A percentile compares a stretch with the other conserved stretches of the same genome.
phyloP scores from a whole-genome alignment of 495 filamentous ascomycete genomes.

The Xylaria venustula region DNA sequence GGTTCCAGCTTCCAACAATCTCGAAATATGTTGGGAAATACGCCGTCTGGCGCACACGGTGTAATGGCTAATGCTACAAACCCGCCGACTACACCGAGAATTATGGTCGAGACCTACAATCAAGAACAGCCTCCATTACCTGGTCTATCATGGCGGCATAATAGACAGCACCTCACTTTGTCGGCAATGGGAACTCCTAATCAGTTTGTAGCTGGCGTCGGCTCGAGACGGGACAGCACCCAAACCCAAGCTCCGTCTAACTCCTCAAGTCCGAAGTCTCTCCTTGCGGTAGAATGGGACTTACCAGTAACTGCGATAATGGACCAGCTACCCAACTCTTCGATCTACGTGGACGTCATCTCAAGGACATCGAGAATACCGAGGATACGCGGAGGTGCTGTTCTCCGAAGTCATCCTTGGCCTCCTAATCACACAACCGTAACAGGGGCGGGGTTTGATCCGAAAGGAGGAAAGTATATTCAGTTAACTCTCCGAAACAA shows the following conservation, averaged over 20 bases:
- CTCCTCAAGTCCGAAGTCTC: too few relatives aligned
- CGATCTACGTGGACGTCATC: too few relatives aligned
- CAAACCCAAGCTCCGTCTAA: too few relatives aligned
- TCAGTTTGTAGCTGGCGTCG: too few relatives aligned
- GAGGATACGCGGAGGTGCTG: too few relatives aligned
- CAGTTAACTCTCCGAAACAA: background rate
- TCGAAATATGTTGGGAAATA: background rate
- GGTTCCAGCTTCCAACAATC: background rate
- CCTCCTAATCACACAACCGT: background rate
- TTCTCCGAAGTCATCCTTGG: background rate
- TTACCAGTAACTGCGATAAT: too few relatives aligned
- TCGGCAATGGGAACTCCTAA: background rate
- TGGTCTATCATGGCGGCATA: background rate
- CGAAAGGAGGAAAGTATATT: background rate
- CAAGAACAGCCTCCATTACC: background rate
- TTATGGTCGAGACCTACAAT: background rate
- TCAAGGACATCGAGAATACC: too few relatives aligned
- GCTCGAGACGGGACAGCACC: too few relatives aligned
- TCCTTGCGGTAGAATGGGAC: too few relatives aligned
- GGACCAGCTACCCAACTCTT: too few relatives aligned
- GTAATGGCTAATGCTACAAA: background rate
- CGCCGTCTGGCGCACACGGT: background rate
- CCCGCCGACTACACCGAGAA: background rate
- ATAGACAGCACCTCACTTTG: background rate
- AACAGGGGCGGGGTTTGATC: background rate